A percentile compares a stretch with the other conserved stretches of the same genome.
These are phyloP conservation scores for Tetrapisispora nanseiensis DNA, from an alignment of 805 yeast genomes.

Conservation along the genomic window DNA sequence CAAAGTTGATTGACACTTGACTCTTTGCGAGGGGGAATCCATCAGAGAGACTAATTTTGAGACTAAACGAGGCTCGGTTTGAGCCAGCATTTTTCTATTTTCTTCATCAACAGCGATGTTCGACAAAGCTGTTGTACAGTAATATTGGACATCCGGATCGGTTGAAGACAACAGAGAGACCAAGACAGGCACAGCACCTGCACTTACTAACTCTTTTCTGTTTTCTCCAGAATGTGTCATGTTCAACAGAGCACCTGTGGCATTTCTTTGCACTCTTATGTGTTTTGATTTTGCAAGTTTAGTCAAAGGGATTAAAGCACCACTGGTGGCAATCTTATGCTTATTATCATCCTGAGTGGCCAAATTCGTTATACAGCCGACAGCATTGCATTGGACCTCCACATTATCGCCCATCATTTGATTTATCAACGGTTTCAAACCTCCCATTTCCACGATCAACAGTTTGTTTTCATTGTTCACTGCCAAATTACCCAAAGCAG, in stretches of 20 bases:
- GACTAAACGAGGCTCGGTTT: constrained; percentile 88
- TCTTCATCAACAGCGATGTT: constrained; percentile 95
- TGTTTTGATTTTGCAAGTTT: constrained; percentile 90
- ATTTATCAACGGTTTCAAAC: constrained; percentile 87
- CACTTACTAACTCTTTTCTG: constrained; percentile 90
- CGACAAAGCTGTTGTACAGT: constrained; percentile 94
- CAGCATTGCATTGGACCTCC: constrained; percentile 98
- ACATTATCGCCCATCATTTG: constrained; percentile 97
- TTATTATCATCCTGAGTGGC: constrained; percentile 98
- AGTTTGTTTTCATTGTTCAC: constrained; percentile 92
- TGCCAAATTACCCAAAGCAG: constrained; percentile 96
- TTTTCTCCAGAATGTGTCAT: constrained; percentile 98
- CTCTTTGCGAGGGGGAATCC: constrained; percentile 90
- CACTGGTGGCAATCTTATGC: constrained; percentile 89
- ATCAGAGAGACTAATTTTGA: constrained; percentile 77
- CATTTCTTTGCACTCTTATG: constrained; percentile 93
- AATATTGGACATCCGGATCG: constrained; percentile 96
- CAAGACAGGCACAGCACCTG: constrained; percentile 95
- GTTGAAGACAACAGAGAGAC: constrained; percentile 75
- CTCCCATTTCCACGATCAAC: constrained; percentile 95
- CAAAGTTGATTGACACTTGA: constrained; percentile 96
- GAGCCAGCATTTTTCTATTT: constrained; percentile 78
- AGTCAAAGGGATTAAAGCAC: constrained; percentile 90
- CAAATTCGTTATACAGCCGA: constrained; percentile 94
- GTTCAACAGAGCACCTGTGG: constrained; percentile 94